phyloP scores from a whole-genome alignment of 2,329 filamentous ascomycete species.

The Fusarium citri region DNA sequence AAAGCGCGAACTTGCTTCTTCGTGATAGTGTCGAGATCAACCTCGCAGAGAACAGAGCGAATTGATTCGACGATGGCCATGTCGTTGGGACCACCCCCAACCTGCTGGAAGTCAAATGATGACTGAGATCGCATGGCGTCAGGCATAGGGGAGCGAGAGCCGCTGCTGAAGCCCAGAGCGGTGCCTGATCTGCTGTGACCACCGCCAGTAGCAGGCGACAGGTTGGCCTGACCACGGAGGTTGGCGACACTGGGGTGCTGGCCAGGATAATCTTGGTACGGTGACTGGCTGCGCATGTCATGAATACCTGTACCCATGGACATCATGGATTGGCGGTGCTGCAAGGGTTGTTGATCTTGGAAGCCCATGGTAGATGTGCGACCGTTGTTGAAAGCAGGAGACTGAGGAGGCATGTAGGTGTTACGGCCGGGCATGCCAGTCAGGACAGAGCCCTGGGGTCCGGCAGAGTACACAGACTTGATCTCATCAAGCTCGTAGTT shows the following conservation, averaged over 20 bases:
- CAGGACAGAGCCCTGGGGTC: constrained; percentile 87
- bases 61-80: constrained; percentile 85
- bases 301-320: constrained; percentile 66
- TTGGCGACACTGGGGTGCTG: constrained; percentile 72
- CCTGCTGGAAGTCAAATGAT: constrained; percentile 72
- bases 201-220: constrained; percentile 57
- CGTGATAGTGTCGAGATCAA: constrained; percentile 95
- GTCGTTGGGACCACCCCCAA: constrained; percentile 78
- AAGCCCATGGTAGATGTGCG: constrained; percentile 59
- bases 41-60: constrained; percentile 82
- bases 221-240: constrained; percentile 61
- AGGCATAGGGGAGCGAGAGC: constrained; percentile 59
- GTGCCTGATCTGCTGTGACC: constrained; percentile 56
- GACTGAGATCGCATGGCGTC: constrained; percentile 62
- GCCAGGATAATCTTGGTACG: constrained; percentile 66
- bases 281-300: constrained; percentile 64
- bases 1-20: constrained; percentile 96
- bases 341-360: constrained; percentile 45
- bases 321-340: constrained; percentile 78
- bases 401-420: constrained; percentile 84
- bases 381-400: constrained; percentile 74
- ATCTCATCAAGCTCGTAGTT: constrained; percentile 98
- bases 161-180: constrained; percentile 60
- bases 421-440: constrained; percentile 82
- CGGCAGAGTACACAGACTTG: constrained; percentile 94